Evolutionary conservation across 2,329 filamentous ascomycete genomes (phyloP).

Genomic region (Cladosporium sp.): DNA sequence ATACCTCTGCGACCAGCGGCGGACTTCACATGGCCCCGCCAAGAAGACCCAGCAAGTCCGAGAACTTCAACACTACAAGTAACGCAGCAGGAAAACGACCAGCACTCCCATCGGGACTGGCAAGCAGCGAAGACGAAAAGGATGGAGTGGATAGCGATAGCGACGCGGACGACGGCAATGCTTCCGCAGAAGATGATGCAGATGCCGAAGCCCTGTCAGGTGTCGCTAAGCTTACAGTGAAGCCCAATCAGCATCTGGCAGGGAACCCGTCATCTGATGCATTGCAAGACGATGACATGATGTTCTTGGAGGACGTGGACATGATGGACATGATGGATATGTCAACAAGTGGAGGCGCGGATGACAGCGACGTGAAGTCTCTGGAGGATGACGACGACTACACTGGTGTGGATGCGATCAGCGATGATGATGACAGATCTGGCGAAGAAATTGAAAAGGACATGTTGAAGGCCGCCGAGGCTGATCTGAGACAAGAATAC

Average conservation of each 20-base stretch:
- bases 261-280: conserved; percentile 18
- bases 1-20: neutral
- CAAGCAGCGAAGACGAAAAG: conserved; percentile 20
- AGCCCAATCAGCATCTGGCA: conserved; percentile 23
- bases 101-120: conserved; percentile 13
- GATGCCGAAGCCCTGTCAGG: conserved; percentile 31
- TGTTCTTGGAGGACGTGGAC: conserved; percentile 21
- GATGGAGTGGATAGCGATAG: conserved; percentile 21
- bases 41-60: neutral
- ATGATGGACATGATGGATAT: conserved; percentile 18
- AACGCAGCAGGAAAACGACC: conserved; percentile 6
- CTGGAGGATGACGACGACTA: conserved; percentile 25
- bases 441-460: conserved; percentile 25
- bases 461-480: conserved; percentile 24
- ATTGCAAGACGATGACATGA: conserved; percentile 15
- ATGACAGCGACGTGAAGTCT: conserved; percentile 15
- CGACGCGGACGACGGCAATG: conserved; percentile 19
- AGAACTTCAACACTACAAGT: conserved; percentile 15
- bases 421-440: conserved; percentile 23
- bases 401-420: conserved; percentile 28
- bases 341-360: conserved; percentile 19
- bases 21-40: neutral
- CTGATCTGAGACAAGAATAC: conserved; percentile 28
- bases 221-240: conserved; percentile 18
- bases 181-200: conserved; percentile 21